Conservation (phyloP, 2,329 filamentous ascomycete genomes). For the Talaromyces sp. region DNA sequence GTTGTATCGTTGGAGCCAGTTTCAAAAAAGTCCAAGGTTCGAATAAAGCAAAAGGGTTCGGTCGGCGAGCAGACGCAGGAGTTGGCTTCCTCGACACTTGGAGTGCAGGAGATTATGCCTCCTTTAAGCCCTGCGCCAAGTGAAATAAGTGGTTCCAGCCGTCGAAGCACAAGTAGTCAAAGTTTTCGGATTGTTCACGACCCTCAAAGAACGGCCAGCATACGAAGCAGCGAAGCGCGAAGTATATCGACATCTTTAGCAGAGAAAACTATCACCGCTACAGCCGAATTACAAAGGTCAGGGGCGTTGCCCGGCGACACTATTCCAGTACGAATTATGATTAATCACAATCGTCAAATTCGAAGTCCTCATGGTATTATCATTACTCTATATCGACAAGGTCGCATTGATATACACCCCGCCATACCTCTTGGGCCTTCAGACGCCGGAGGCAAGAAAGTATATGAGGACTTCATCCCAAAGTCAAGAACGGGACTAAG, state of each 20-base stretch:
- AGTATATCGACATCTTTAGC: conserved; percentile 54
- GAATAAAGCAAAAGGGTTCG: conserved; percentile 48
- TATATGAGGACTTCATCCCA: conserved; percentile 81
- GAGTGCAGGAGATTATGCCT: conserved; percentile 34
- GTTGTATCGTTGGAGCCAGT: conserved; percentile 86
- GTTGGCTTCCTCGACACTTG: conserved; percentile 38
- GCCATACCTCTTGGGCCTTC: conserved; percentile 58
- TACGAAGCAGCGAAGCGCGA: conserved; percentile 47
- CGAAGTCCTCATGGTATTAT: conserved; percentile 92
- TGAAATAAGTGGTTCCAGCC: conserved; percentile 68
- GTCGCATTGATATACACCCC: conserved; percentile 78
- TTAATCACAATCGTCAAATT: conserved; percentile 84
- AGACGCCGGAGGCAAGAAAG: conserved; percentile 63
- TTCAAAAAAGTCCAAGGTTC: conserved; percentile 65
- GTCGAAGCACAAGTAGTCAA: conserved; percentile 61
- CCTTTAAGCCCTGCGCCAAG: conserved; percentile 56
- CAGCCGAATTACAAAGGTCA: conserved; percentile 74
- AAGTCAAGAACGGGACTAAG: conserved; percentile 82
- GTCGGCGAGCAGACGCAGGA: conserved; percentile 41
- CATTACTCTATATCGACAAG: conserved; percentile 85
- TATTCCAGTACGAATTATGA: conserved; percentile 72
- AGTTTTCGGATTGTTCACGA: conserved; percentile 53
- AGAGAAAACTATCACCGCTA: conserved; percentile 79
- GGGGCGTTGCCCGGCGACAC: conserved; percentile 84
- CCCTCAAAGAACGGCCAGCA: conserved; percentile 36